Evolutionary conservation across 1,284 basidiomycete species (phyloP), one percentile per base, ranked within the genome.

Genomic region (Microbotryum scabiosae): DNA sequence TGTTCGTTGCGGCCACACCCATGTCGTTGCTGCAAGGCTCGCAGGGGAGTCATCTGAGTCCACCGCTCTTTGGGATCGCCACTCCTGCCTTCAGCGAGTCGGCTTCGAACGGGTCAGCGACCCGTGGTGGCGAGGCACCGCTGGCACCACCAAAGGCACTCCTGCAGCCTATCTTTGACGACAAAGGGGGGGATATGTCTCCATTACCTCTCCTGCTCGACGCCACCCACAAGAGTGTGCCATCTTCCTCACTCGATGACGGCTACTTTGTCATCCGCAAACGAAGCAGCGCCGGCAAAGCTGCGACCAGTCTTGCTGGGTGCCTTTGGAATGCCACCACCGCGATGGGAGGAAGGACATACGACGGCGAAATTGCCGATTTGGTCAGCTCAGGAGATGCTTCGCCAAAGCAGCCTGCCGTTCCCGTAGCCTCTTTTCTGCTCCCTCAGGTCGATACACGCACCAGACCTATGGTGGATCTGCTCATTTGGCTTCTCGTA

Each of bases 401-500:
- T 41, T 41, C 36, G 18, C 16, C 47, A 9, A 28, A 45, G 20
- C 14, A 10, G 28, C n/a, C 9, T 14, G 23, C 47, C 45, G 14
- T 21, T 20, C 16, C 43, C 18, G 20, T 16, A 23, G 14, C 21
- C 46, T 23, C 18, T 32, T 14, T 8, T 49, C 5, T 28, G 5
- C 23, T 32, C 32, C 20, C 56, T 8, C 21, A 20, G 30, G 1
- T 30, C 12, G n/a, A 30, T 21, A 8, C 45, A 7, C 54, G n/a
- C 45, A 14, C 45, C 7, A 9, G 43, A n/a, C 30, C 48, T 47
- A 44, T 48, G 26, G 23, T 64, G 48, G 60, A 60, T n/a, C 10
- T 55, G 23, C 12, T 59, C 20, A 51, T 61, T n/a, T 67, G 45
- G 49, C 18, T 67, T 25, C 54, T 60, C 18, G 28, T 67, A 57